A percentile compares a stretch with the other conserved stretches of the same genome.
Conservation (phyloP, 805 yeast genomes). For the Sungouiella blattae region DNA sequence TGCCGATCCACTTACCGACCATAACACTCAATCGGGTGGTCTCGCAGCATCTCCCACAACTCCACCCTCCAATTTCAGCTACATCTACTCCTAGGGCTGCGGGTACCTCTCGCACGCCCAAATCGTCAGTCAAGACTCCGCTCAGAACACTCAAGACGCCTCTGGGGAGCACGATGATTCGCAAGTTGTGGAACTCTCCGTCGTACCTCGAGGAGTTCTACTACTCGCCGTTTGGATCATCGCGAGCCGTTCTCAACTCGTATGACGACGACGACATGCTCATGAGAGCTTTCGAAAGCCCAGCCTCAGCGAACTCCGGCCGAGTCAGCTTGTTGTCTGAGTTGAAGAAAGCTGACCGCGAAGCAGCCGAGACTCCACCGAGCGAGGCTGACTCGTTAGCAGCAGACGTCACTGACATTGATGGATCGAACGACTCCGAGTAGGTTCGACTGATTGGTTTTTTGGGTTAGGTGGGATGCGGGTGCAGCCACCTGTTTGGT, state of each 20-base stretch:
- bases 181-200: conserved; percentile 63
- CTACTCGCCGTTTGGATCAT: conserved; percentile 36
- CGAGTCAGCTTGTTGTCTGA: conserved; percentile 4
- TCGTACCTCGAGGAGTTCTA: conserved; percentile 65
- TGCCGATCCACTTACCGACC: conserved; percentile 11
- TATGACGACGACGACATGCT: conserved; percentile 47
- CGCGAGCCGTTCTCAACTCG: conserved; percentile 25
- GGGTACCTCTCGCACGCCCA: conserved; percentile 30
- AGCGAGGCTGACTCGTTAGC: conserved; percentile 2
- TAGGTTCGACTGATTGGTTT: no score
- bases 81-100: conserved; percentile 14
- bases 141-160: conserved; percentile 37
- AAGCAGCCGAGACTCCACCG: conserved; percentile 2
- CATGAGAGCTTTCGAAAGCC: conserved; percentile 36
- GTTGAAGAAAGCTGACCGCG: conserved; percentile 11
- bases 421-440: no score
- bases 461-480: no score
- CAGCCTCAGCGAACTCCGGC: conserved; percentile 8
- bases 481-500: no score
- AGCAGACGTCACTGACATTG: no score
- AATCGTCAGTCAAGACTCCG: conserved; percentile 32
- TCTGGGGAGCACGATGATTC: conserved; percentile 41
- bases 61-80: conserved; percentile 7
- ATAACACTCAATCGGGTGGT: conserved; percentile 7
- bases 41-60: conserved; percentile 6